Evolutionary conservation across 2,329 filamentous ascomycete genomes (phyloP), one percentile per base, ranked within the genome.

Genomic region (Phialemoniopsis sp.): DNA sequence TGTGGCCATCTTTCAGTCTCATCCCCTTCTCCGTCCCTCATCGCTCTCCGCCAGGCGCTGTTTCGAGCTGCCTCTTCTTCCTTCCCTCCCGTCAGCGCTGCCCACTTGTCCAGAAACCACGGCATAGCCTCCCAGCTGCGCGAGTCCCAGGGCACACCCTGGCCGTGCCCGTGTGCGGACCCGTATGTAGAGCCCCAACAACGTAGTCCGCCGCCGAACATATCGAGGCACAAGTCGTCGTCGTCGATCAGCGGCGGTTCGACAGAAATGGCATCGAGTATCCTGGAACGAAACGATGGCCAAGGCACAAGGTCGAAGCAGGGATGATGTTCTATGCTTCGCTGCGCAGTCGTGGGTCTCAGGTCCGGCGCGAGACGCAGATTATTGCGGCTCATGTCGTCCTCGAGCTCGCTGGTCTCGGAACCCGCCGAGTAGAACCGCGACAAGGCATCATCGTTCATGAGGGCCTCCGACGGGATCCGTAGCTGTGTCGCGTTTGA

Each of bases 131-230:
- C 53, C 53, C 53, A 56, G 38, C 51, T 54, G 5, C 53, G 44
- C 10, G 29, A 37, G 29, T 66, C 62, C 62, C 61, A 66, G 2
- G 63, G 56, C 18, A 28, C 16, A 28, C 35, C 35, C 28, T 37
- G 35, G 9, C 35, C 35, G 28, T 29, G 35, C 8, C 35, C 28
- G 16, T 37, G 35, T 15, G 30, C n/a, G 9, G 35, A 31, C 4
- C 19, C 39, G 8, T 32, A 32, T 3, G 32, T 36, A 12, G 34
- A 19, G 37, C 41, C 41, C 41, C 41, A 43, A 30, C 41, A 43
- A 4, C 38, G 32, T 1, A 43, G 33, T 3, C 37, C 41, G 34
- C 39, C 41, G n/a, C 39, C 37, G 8, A 43, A 15, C 26, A 40
- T 21, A 28, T 43, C 41, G n/a, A 43, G 34, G 18, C 41, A 43